Evolutionary conservation across 192 early-diverging fungal species (phyloP).

Genomic region (Phycomyces nitens): DNA sequence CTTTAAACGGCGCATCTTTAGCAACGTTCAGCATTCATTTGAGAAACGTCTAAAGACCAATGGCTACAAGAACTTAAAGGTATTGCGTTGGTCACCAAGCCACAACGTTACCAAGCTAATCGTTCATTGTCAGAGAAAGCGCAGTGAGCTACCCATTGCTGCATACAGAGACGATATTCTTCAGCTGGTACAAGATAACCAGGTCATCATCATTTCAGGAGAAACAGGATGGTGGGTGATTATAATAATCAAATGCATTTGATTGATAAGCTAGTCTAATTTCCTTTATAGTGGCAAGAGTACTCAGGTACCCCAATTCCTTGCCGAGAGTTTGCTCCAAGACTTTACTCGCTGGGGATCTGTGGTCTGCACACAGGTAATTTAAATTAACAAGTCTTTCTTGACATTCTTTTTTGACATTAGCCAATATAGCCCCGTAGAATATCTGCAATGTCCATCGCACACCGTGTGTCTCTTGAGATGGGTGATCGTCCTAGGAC

Average conservation of each 20-base stretch:
- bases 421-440: slow-evolving; percentile 71
- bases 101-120: too few relatives aligned
- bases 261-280: too few relatives aligned
- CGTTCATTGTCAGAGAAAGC: slow-evolving; percentile 28
- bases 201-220: slow-evolving; percentile 73
- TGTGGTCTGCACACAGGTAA: slow-evolving; percentile 62
- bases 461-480: slow-evolving; percentile 70
- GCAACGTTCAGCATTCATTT: slow-evolving; percentile 4
- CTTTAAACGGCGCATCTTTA: background rate
- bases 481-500: slow-evolving; percentile 56
- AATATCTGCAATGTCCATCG: slow-evolving; percentile 80
- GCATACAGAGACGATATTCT: slow-evolving; percentile 56
- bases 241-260: too few relatives aligned
- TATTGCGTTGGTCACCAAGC: too few relatives aligned
- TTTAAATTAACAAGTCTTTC: background rate
- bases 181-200: slow-evolving; percentile 40
- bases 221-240: slow-evolving; percentile 67
- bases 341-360: slow-evolving; percentile 30
- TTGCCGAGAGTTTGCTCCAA: slow-evolving; percentile 57
- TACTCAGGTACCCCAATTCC: slow-evolving; percentile 80
- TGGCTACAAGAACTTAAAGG: slow-evolving; percentile 8
- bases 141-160: slow-evolving; percentile 61
- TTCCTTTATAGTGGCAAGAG: slow-evolving; percentile 50
- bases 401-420: too few relatives aligned
- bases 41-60: slow-evolving; percentile 9